A percentile compares a stretch with the other conserved stretches of the same genome.
These are phyloP conservation scores for Pythium brachiatum DNA, from an alignment of 352 stramenopile genomes.

Conservation along the genomic window DNA sequence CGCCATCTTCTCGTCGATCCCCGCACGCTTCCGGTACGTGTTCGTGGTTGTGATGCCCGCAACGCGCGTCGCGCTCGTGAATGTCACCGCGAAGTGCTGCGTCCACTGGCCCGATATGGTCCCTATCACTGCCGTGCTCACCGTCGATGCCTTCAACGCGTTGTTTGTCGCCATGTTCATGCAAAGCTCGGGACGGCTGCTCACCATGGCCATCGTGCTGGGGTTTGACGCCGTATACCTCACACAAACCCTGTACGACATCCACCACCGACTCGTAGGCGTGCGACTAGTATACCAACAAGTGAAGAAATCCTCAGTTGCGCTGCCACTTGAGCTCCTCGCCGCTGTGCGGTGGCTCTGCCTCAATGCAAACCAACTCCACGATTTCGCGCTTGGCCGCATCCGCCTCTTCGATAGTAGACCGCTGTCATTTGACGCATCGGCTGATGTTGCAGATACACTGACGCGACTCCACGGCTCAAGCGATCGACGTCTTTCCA, in stretches of 20 bases:
- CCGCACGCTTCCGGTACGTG: not conserved
- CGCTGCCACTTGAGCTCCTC: not conserved
- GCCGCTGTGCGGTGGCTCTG: not conserved
- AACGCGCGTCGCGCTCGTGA: constrained; percentile 27
- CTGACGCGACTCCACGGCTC: not conserved
- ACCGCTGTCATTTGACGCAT: not conserved
- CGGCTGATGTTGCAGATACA: not conserved
- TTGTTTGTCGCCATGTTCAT: constrained; percentile 35
- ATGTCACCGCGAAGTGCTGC: constrained; percentile 16
- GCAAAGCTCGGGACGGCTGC: constrained; percentile 23
- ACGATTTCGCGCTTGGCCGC: not conserved
- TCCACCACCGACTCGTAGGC: not conserved
- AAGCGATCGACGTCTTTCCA: not conserved
- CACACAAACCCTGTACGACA: not conserved
- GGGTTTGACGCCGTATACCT: not conserved
- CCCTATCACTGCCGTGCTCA: constrained; percentile 24
- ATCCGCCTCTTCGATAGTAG: constrained; percentile 1
- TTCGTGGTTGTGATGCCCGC: constrained; percentile 19
- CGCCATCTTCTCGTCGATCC: constrained; percentile 11
- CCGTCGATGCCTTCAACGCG: constrained; percentile 29
- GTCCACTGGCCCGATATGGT: constrained; percentile 28
- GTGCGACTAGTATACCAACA: not conserved
- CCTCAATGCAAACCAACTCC: not conserved
- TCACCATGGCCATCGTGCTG: not conserved
- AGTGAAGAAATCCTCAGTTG: not conserved